A percentile compares a stretch with the other conserved stretches of the same genome.
Evolutionary conservation across 2,329 filamentous ascomycete species (phyloP).

Genomic region (Xylariaceae sp.): DNA sequence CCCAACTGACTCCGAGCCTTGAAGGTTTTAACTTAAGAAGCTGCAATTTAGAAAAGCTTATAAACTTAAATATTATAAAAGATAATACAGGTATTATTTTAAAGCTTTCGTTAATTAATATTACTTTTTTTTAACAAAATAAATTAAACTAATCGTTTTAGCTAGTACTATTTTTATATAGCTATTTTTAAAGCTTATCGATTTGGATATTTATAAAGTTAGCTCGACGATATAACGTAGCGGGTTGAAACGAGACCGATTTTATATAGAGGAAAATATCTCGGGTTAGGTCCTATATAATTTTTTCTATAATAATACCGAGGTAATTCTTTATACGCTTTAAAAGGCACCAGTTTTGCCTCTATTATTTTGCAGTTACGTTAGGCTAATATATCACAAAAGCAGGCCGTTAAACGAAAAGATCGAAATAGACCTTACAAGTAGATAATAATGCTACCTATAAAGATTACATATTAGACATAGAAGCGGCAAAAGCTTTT

Average conservation of each 20-base stretch:
- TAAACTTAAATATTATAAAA: not conserved
- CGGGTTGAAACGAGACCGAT: too few relatives aligned
- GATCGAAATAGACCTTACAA: not conserved
- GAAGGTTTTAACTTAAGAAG: not conserved
- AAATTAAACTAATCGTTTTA: too few relatives aligned
- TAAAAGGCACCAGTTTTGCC: not conserved
- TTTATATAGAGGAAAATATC: not conserved
- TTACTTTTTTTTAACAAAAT: too few relatives aligned
- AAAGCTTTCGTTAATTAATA: not conserved
- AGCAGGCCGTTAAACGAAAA: not conserved
- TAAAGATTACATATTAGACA: not conserved
- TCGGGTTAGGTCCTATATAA: too few relatives aligned
- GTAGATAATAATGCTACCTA: not conserved
- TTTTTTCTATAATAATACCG: too few relatives aligned
- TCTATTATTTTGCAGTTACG: not conserved
- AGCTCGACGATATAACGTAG: too few relatives aligned
- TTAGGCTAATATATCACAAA: not conserved
- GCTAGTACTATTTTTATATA: too few relatives aligned
- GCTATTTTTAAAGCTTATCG: too few relatives aligned
- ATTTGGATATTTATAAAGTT: too few relatives aligned
- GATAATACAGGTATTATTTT: not conserved
- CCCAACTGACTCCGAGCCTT: not conserved
- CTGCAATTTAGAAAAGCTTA: too few relatives aligned
- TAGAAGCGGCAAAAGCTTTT: not conserved
- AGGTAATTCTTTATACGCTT: not conserved